Conservation (phyloP, 1,284 basidiomycete species). For the Papiliotrema terrestris region DNA sequence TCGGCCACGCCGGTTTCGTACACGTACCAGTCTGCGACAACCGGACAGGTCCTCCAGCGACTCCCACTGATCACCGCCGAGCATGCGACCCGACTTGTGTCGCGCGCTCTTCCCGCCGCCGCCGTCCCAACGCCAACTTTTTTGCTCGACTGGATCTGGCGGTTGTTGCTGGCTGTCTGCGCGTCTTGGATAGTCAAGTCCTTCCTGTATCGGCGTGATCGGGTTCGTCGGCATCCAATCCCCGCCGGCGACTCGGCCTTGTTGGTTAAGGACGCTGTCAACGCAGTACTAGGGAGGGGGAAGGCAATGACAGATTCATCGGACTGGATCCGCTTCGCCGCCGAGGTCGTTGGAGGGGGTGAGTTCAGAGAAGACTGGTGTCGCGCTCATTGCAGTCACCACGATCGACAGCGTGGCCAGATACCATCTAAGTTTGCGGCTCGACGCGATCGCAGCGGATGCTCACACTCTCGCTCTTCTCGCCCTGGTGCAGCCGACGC, state of each 20-base stretch:
- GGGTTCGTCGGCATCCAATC: slow-evolving; percentile 13
- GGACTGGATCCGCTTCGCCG: slow-evolving; percentile 28
- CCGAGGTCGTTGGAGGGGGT: slow-evolving; percentile 31
- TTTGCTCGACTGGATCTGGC: slow-evolving; percentile 40
- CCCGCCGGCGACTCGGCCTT: slow-evolving; percentile 13
- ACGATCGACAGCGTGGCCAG: slow-evolving; percentile 12
- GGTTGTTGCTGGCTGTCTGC: slow-evolving; percentile 30
- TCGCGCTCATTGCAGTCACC: slow-evolving; percentile 7
- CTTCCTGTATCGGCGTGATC: slow-evolving; percentile 16
- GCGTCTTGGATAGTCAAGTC: slow-evolving; percentile 31
- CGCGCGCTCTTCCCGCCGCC: slow-evolving; percentile 22
- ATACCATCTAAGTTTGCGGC: slow-evolving; percentile 29
- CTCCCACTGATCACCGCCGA: slow-evolving; percentile 43
- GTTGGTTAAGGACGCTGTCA: slow-evolving; percentile 18
- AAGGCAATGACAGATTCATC: slow-evolving; percentile 4
- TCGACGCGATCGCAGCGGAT: slow-evolving; percentile 24
- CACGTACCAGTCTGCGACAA: slow-evolving; percentile 7
- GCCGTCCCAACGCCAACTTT: slow-evolving; percentile 28
- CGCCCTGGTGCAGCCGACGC: slow-evolving; percentile 31
- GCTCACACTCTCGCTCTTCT: slow-evolving; percentile 38
- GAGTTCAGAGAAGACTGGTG: slow-evolving; percentile 5
- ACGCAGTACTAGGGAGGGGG: slow-evolving; percentile 6
- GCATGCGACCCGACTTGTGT: slow-evolving; percentile 36
- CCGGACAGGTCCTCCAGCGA: slow-evolving; percentile 29
- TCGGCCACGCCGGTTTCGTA: not conserved